Evolutionary conservation across 2,329 filamentous ascomycete species (phyloP).

Genomic region (Fusarium solani-melongenae): DNA sequence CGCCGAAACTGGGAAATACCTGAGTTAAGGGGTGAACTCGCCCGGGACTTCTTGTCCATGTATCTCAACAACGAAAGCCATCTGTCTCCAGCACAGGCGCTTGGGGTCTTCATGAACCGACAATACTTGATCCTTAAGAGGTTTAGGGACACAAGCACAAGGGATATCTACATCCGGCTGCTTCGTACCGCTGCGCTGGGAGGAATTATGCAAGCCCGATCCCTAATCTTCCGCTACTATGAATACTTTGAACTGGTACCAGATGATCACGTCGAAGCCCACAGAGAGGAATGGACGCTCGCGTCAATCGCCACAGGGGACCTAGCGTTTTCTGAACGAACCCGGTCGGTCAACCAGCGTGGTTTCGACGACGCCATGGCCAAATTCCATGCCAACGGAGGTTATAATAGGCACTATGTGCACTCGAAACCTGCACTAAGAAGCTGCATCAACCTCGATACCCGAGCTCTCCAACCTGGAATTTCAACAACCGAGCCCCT

Average conservation of each 20-base stretch:
- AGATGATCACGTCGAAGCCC: background rate
- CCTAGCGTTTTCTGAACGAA: background rate
- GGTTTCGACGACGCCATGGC: background rate
- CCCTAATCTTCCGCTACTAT: background rate
- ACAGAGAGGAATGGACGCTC: background rate
- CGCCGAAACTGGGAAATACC: background rate
- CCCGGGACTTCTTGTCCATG: background rate
- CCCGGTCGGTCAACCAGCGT: background rate
- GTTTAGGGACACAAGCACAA: background rate
- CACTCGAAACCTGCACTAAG: background rate
- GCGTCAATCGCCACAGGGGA: background rate
- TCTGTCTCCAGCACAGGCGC: background rate
- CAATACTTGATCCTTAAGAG: background rate
- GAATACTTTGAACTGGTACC: background rate
- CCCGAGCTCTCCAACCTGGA: background rate
- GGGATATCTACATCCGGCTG: background rate
- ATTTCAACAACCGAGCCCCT: background rate
- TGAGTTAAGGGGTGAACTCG: background rate
- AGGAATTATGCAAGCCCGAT: background rate
- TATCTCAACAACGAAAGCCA: background rate
- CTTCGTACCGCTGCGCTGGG: background rate
- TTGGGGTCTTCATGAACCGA: background rate
- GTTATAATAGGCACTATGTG: background rate
- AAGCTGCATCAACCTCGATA: background rate
- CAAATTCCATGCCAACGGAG: background rate